Evolutionary conservation across 306 rosid genomes (phyloP), one percentile per base, ranked within the genome.

Genomic region (Cicer yamashitae): DNA sequence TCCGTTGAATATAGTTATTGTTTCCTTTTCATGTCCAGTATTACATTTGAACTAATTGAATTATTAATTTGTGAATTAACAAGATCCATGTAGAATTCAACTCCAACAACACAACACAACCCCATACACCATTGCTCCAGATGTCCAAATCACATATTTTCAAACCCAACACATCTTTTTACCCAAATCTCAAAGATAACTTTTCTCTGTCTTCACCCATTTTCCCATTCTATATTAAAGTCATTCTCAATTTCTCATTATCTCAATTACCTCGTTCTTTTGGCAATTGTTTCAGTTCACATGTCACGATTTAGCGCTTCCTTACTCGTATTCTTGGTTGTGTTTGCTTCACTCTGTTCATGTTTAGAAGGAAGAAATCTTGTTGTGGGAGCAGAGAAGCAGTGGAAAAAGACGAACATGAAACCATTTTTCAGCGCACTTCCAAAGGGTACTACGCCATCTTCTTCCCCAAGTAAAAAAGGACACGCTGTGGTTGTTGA

Each of bases 391-490:
- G 41, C 1, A 11, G 68, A 68, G 45, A 62, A 71, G 3, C 50
- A 58, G 1, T 5, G 30, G 41, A 75, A 63, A 13, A 73, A 73
- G 12, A 59, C 9, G 13, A 76, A 73, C 10, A 59, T 11, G 15
- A 67, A 10, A 6, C 22, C 71, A 1, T 37, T 86, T 72, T 77
- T 88, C 0, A 54, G 77, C 51, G 73, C 91, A 73, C 96, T 93
- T 75, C 96, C 96, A 0, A 93, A 93, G 91, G 97, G 97, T 41
- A 76, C 53, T 0, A 87, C 87, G n/a, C 91, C 96, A 3, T 45
- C 88, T 22, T 93, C 97, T 18, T 48, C 92, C 0, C 98, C 97
- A 10, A 91, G 91, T 84, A 84, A 77, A 71, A 89, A 83, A 69
- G 92, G 90, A 0, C 89, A 93, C 56, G 84, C 84, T n/a, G 13